These are phyloP conservation scores for Ceratocystis alfenasii DNA, from an alignment of 2,329 filamentous ascomycete genomes.

Conservation along the genomic window DNA sequence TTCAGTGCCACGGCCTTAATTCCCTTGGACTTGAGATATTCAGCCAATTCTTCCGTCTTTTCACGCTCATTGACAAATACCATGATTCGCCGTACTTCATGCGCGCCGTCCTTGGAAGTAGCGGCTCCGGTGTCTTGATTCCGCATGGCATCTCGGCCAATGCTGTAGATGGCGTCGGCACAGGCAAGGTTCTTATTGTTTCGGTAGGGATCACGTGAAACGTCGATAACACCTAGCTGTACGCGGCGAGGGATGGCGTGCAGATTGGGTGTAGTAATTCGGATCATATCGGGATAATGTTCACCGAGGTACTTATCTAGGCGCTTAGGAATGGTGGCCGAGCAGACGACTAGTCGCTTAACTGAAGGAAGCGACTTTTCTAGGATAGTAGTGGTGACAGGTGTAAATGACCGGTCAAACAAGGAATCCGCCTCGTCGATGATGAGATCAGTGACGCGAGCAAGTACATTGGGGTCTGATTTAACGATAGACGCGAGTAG, in stretches of 20 bases:
- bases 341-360: slow-evolving; percentile 81
- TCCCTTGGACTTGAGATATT: slow-evolving; percentile 70
- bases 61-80: slow-evolving; percentile 97
- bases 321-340: slow-evolving; percentile 83
- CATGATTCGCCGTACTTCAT: slow-evolving; percentile 71
- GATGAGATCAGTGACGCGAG: slow-evolving; percentile 78
- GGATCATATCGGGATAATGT: slow-evolving; percentile 69
- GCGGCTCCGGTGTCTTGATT: slow-evolving; percentile 40
- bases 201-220: slow-evolving; percentile 81
- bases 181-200: slow-evolving; percentile 90
- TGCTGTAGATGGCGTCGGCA: slow-evolving; percentile 87
- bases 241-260: slow-evolving; percentile 92
- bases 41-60: slow-evolving; percentile 66
- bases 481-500: slow-evolving; percentile 79
- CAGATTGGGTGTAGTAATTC: slow-evolving; percentile 87
- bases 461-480: slow-evolving; percentile 80
- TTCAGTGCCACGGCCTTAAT: slow-evolving; percentile 79
- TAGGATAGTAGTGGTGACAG: slow-evolving; percentile 69
- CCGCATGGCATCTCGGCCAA: slow-evolving; percentile 60
- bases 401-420: slow-evolving; percentile 82
- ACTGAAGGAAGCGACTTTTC: slow-evolving; percentile 71
- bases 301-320: slow-evolving; percentile 74
- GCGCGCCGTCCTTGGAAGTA: slow-evolving; percentile 21
- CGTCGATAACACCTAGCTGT: slow-evolving; percentile 84
- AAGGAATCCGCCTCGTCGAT: slow-evolving; percentile 95